Percentiles rank a stretch among this genome's conserved stretches.
Evolutionary conservation across 345 rosid genomes (phyloP).

Genomic region (Populus deltoides): DNA sequence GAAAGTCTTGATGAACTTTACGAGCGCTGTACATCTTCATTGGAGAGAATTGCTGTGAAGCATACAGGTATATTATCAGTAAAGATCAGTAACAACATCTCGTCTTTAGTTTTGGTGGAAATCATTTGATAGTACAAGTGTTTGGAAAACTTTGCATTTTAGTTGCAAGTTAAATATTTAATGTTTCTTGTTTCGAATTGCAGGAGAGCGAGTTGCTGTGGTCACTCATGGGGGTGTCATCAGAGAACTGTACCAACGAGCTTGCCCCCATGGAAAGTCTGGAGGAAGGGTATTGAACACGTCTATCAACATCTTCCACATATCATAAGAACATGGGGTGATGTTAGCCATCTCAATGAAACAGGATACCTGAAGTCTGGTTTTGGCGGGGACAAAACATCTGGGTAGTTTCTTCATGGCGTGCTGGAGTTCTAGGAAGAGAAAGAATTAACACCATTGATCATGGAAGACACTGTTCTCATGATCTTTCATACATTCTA

Average conservation of each 20-base stretch:
- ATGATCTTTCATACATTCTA: no score
- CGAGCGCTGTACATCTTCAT: slow-evolving; percentile 57
- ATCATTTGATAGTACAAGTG: no score
- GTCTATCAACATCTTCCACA: slow-evolving; percentile 58
- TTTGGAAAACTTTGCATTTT: not conserved
- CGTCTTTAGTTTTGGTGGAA: not conserved
- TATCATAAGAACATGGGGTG: slow-evolving; percentile 55
- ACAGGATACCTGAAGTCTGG: slow-evolving; percentile 49
- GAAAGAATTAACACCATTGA: not conserved
- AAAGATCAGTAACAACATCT: not conserved
- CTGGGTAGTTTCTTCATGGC: slow-evolving; percentile 39
- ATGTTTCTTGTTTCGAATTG: not conserved
- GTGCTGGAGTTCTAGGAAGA: not conserved
- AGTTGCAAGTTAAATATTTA: not conserved
- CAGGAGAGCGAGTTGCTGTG: slow-evolving; percentile 66
- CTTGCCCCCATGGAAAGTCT: slow-evolving; percentile 47
- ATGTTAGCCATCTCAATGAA: slow-evolving; percentile 54
- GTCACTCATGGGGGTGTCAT: slow-evolving; percentile 79
- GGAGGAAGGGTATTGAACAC: slow-evolving; percentile 56
- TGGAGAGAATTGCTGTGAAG: slow-evolving; percentile 62
- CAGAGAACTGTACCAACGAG: slow-evolving; percentile 56
- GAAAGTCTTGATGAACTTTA: slow-evolving; percentile 72
- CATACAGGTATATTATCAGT: slow-evolving; percentile 46
- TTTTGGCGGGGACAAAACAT: slow-evolving; percentile 72
- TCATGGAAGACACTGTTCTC: no score